phyloP scores from a whole-genome alignment of 345 rosid genomes.

The Populus alba region DNA sequence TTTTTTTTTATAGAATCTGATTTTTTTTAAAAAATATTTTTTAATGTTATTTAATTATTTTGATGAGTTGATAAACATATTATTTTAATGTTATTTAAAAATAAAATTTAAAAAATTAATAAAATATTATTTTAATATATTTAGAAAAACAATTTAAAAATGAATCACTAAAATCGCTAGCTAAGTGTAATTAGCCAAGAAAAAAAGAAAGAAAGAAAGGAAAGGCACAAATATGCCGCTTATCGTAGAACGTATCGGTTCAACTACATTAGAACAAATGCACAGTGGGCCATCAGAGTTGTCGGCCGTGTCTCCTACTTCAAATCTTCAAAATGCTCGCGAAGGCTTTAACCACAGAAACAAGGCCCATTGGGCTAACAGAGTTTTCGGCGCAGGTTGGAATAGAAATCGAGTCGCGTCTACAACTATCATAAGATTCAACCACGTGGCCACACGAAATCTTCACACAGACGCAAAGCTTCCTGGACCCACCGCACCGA shows the following conservation, averaged over 20 bases:
- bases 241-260: not conserved
- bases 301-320: not conserved
- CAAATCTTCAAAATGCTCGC: not conserved
- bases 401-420: not conserved
- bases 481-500: slow-evolving; percentile 16
- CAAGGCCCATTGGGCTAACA: not conserved
- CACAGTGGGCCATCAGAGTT: not conserved
- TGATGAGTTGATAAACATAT: too few species aligned
- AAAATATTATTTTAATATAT: too few species aligned
- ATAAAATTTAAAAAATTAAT: too few species aligned
- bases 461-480: not conserved
- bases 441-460: slow-evolving; percentile 7
- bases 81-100: too few species aligned
- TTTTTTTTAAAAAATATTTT: too few species aligned
- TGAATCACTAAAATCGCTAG: too few species aligned
- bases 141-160: too few species aligned
- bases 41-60: too few species aligned
- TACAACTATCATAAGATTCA: not conserved
- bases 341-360: not conserved
- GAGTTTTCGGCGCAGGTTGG: not conserved
- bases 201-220: too few species aligned
- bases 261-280: not conserved
- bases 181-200: too few species aligned
- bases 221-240: not conserved
- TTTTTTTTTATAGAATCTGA: too few species aligned